Base-by-base conservation (phyloP, 768 basidiomycete species). In the Basidioascus undulatus region DNA sequence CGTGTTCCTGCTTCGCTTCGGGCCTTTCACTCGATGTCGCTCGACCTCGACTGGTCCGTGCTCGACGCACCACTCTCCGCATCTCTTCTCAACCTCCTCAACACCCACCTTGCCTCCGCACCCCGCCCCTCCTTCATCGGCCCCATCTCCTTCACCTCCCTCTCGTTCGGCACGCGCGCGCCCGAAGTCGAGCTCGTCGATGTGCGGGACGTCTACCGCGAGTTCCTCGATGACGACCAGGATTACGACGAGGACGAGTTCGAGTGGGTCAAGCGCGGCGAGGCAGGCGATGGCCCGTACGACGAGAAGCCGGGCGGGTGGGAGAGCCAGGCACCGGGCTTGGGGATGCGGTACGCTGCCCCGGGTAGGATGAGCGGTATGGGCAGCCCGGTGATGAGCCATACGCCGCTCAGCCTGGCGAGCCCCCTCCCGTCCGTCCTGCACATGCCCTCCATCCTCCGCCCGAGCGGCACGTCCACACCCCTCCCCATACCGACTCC, bases 71-170 rank as follows among this genome's bases (percentile, higher is more conserved):
- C 72, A 2, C 68, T 92, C 10, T 68, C 83, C 7, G 62, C 62
- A 15, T 66, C 65, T 24, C 66, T 87, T 43, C 68, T 86, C 43
- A 65, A 70, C 30, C 53, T 75, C 35, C 73, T 98, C 52, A 86
- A 92, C 61, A 62, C 63, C 43, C 77, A 82, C 43, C 74, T 98
- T 19, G 53, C 66, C 6, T 66, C 60, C 37, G 70, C 74, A 3
- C 59, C 70, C 25, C 62, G 81, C n/a, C 92, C 89, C 0, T 83
- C 83, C 9, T 96, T 87, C 57, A 79, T 98, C 28, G 92, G 92
- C 2, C 84, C 87, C 12, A 71, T 96, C 44, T 69, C 75, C 44
- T 72, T 96, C 41, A 75, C 73, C 2, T 72, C 74, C 4, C 68
- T 96, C 41, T 79, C 83, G 43, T 87, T 98, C 58, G 92, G 92